Evolutionary conservation across 192 early-diverging fungal species (phyloP).

Genomic region (Bifiguratus adelaidae): DNA sequence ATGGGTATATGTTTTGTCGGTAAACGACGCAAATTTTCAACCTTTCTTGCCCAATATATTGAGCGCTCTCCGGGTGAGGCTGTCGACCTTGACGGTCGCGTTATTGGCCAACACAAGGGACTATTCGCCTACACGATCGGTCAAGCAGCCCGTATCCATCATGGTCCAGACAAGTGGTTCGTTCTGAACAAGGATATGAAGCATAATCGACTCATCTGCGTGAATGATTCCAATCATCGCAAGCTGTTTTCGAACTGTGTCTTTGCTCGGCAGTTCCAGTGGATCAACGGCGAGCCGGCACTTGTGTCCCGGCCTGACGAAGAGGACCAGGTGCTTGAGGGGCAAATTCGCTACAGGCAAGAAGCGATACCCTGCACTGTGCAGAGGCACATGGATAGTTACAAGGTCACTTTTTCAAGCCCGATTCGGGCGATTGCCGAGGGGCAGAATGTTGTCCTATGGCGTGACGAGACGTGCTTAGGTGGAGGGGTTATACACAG

Average conservation of each 20-base stretch:
- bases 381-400: constrained; percentile 4
- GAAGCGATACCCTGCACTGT: constrained; percentile 28
- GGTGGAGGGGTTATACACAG: constrained; percentile 31
- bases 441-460: constrained; percentile 31
- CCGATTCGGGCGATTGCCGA: constrained; percentile 25
- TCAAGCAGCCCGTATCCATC: constrained; percentile 54
- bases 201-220: constrained; percentile 54
- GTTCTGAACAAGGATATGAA: constrained; percentile 55
- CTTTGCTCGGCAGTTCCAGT: constrained; percentile 25
- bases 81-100: constrained; percentile 11
- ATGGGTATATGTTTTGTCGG: constrained; percentile 98
- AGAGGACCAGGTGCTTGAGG: constrained; percentile 16
- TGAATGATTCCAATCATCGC: constrained; percentile 20
- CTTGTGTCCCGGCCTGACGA: not conserved
- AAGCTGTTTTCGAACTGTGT: constrained; percentile 1
- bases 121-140: constrained; percentile 72
- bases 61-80: constrained; percentile 15
- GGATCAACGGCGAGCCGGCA: constrained; percentile 28
- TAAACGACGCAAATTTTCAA: constrained; percentile 59
- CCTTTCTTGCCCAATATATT: constrained; percentile 45
- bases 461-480: constrained; percentile 31
- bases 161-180: constrained; percentile 58
- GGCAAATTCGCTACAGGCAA: constrained; percentile 53
- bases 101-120: constrained; percentile 47
- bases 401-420: constrained; percentile 13